Evolutionary conservation across 441 rosid genomes (phyloP).

Genomic region (Populus tomentosa): DNA sequence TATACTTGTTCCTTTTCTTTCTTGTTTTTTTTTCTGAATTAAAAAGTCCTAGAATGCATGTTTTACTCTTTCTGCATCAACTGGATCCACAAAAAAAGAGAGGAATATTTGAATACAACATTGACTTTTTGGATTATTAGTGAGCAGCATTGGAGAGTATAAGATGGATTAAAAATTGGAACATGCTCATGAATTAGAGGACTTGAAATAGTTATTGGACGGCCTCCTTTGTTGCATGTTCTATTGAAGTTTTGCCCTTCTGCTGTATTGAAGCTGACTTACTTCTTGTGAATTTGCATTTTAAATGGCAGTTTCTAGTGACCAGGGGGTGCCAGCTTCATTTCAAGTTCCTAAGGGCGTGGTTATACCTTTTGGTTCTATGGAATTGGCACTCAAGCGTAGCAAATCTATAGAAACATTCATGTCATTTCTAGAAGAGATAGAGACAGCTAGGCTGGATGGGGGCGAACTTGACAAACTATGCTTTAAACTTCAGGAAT

Average conservation of each 20-base stretch:
- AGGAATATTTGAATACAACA: background rate
- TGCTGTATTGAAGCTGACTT: background rate
- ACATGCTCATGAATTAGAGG: background rate
- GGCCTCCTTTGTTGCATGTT: background rate
- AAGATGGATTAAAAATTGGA: too few relatives aligned
- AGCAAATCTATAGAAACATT: slow-evolving; percentile 47
- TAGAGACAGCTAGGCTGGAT: slow-evolving; percentile 63
- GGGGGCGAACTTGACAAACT: slow-evolving; percentile 61
- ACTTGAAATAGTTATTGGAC: background rate
- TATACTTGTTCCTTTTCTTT: background rate
- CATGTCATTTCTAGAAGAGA: slow-evolving; percentile 46
- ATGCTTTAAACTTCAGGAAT: slow-evolving; percentile 63
- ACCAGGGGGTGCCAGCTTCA: slow-evolving; percentile 79
- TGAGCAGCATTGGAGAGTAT: background rate
- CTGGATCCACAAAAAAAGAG: background rate
- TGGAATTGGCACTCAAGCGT: slow-evolving; percentile 71
- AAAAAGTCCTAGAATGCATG: background rate
- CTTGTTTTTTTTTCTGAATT: background rate
- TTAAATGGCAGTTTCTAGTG: slow-evolving; percentile 56
- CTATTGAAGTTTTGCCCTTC: background rate
- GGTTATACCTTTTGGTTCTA: slow-evolving; percentile 86
- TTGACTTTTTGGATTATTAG: background rate
- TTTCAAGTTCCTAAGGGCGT: slow-evolving; percentile 78
- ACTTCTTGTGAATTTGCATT: slow-evolving; percentile 8
- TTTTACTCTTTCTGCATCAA: background rate